These are phyloP conservation scores for Tulasnella sp. DNA, from an alignment of 768 basidiomycete genomes.

Conservation along the genomic window DNA sequence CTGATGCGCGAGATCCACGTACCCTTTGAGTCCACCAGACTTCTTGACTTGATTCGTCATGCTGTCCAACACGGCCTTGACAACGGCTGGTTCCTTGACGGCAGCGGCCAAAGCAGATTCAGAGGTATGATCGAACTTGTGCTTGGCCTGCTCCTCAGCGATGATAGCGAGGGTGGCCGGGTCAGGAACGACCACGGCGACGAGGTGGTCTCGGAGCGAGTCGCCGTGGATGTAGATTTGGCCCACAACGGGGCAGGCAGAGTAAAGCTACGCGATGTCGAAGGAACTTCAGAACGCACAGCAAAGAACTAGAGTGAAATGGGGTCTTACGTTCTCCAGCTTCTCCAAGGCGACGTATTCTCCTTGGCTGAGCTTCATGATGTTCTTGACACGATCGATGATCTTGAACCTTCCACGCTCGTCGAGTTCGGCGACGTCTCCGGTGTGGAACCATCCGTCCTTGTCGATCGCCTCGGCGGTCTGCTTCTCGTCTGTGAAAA, in stretches of 20 bases:
- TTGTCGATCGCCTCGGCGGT: slow-evolving; percentile 78
- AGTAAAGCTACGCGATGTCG: slow-evolving; percentile 51
- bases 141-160: slow-evolving; percentile 55
- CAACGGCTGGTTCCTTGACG: slow-evolving; percentile 63
- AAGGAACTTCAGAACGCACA: not conserved
- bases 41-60: slow-evolving; percentile 65
- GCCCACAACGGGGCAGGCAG: slow-evolving; percentile 66
- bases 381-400: slow-evolving; percentile 97
- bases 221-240: slow-evolving; percentile 93
- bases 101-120: slow-evolving; percentile 54
- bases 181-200: slow-evolving; percentile 85
- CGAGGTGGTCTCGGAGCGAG: slow-evolving; percentile 78
- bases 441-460: slow-evolving; percentile 92
- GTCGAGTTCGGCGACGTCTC: slow-evolving; percentile 87
- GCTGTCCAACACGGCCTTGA: slow-evolving; percentile 56
- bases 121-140: slow-evolving; percentile 54
- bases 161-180: slow-evolving; percentile 69
- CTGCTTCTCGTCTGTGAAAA: slow-evolving; percentile 69
- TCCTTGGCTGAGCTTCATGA: slow-evolving; percentile 97
- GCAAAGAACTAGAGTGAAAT: not conserved
- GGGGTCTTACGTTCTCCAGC: slow-evolving; percentile 63
- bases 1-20: slow-evolving; percentile 38
- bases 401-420: slow-evolving; percentile 79
- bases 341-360: slow-evolving; percentile 99
- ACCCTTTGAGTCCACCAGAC: slow-evolving; percentile 72